Evolutionary conservation across 1,284 basidiomycete species (phyloP).

Genomic region (Trichosporon asahii): DNA sequence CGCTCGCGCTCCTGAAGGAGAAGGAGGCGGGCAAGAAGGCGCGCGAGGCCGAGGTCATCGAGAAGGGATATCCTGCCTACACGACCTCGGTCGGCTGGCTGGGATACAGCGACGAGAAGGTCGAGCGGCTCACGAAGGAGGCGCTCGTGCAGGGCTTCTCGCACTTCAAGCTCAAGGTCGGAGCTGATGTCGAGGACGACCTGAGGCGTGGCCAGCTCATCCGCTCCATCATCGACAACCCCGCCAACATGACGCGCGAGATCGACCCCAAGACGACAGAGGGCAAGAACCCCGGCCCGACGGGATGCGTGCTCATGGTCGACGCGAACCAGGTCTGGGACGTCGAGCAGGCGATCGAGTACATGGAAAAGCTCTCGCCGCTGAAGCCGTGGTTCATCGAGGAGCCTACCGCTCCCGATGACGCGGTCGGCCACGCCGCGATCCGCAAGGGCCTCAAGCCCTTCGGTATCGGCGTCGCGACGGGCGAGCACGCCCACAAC

Average conservation of each 20-base stretch:
- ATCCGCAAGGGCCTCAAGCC: conserved; percentile 64
- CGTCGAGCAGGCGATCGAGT: conserved; percentile 85
- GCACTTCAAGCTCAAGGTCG: conserved; percentile 98
- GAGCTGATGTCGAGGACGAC: conserved; percentile 75
- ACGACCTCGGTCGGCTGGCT: conserved; percentile 93
- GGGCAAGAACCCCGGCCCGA: conserved; percentile 91
- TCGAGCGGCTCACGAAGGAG: conserved; percentile 77
- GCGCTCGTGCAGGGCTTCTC: conserved; percentile 83
- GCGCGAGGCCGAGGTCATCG: conserved; percentile 67
- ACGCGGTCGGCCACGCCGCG: conserved; percentile 60
- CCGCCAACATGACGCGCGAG: conserved; percentile 54
- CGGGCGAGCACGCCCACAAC: conserved; percentile 94
- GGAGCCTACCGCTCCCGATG: conserved; percentile 90
- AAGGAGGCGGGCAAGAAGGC: conserved; percentile 73
- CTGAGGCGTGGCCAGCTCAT: conserved; percentile 81
- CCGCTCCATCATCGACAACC: conserved; percentile 90
- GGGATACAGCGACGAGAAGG: conserved; percentile 87
- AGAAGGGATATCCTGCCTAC: conserved; percentile 81
- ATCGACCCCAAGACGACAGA: conserved; percentile 65
- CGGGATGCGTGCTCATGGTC: conserved; percentile 91
- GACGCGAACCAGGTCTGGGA: conserved; percentile 97
- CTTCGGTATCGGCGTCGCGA: conserved; percentile 85
- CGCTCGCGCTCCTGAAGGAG: conserved; percentile 72
- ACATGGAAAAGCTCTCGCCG: conserved; percentile 72
- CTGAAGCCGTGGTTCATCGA: conserved; percentile 98